Evolutionary conservation across 2,329 filamentous ascomycete species (phyloP), one percentile per base, ranked within the genome.

Genomic region (Paraconiothyrium sp.): DNA sequence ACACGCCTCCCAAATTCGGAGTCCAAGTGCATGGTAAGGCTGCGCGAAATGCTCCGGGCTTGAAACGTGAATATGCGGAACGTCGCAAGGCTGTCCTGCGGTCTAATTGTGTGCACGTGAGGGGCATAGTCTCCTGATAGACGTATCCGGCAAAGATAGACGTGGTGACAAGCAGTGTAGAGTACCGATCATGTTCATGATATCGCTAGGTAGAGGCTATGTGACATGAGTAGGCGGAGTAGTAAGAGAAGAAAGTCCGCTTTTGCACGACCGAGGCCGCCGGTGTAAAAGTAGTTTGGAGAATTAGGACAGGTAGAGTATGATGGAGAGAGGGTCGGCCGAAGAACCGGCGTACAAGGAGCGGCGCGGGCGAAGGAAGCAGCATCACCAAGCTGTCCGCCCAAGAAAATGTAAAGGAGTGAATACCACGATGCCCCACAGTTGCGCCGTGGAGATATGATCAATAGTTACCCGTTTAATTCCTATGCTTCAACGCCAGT

Each of bases 391-490:
- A 24, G n/a, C 43, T 30, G 47, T 48, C 54, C 35, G 34, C 37
- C 59, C 59, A 46, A 32, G 37, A 66, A 67, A 60, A 63, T 65
- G 43, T 13, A 24, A 65, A 61, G 39, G 58, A 58, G 59, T 61
- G 61, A 61, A 60, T 54, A 13, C 64, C 58, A 56, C 58, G 54
- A 57, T 62, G 64, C 62, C 64, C 61, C 46, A 52, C 16, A 50
- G 34, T 44, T 41, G 35, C 60, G 59, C 61, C 55, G n/a, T 32
- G 59, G 30, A 37, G 44, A 50, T 57, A 50, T 60, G 58, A 57
- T 61, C 52, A 58, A 56, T 60, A 58, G 59, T 55, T 60, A 62
- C 56, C 67, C 65, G 43, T 65, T 63, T 57, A 56, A 54, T 50
- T 41, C 43, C 43, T 41, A 13, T 46, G 43, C 59, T 54, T 54